Evolutionary conservation across 2,329 filamentous ascomycete genomes (phyloP).

Genomic region (Diaporthe ampelina): DNA sequence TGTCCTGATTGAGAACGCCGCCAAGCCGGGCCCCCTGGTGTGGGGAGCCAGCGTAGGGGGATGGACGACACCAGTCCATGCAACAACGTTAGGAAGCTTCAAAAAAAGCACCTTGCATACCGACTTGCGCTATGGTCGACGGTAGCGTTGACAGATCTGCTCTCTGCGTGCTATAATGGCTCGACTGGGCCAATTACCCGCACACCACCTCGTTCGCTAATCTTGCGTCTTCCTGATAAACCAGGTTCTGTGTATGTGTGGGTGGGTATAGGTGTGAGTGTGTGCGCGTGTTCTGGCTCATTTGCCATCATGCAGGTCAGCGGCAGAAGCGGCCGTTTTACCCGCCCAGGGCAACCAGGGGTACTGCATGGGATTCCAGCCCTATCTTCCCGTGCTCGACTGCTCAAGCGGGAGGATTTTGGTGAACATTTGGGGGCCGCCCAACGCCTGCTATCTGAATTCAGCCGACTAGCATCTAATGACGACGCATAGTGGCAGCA

Average conservation of each 20-base stretch:
- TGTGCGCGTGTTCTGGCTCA: not conserved
- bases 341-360: constrained; percentile 34
- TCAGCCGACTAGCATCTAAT: not conserved
- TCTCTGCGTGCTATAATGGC: not conserved
- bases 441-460: not conserved
- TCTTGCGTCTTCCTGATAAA: not conserved
- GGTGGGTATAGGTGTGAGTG: too few relatives aligned
- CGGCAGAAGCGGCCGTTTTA: constrained; percentile 25
- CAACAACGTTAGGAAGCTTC: not conserved
- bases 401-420: constrained; percentile 18
- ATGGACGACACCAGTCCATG: not conserved
- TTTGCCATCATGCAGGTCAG: constrained; percentile 31
- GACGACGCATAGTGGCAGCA: not conserved
- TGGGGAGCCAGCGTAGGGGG: not conserved
- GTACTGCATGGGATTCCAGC: constrained; percentile 35
- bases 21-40: constrained; percentile 19
- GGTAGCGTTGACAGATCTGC: constrained; percentile 22
- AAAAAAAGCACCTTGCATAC: constrained; percentile 20
- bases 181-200: constrained; percentile 1
- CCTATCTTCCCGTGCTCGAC: constrained; percentile 32
- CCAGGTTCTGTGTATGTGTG: not conserved
- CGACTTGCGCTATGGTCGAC: not conserved
- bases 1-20: constrained; percentile 5
- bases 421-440: constrained; percentile 31
- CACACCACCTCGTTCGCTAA: not conserved